Conservation (phyloP, 163 green algal species). For the Scenedesmus sp. region DNA sequence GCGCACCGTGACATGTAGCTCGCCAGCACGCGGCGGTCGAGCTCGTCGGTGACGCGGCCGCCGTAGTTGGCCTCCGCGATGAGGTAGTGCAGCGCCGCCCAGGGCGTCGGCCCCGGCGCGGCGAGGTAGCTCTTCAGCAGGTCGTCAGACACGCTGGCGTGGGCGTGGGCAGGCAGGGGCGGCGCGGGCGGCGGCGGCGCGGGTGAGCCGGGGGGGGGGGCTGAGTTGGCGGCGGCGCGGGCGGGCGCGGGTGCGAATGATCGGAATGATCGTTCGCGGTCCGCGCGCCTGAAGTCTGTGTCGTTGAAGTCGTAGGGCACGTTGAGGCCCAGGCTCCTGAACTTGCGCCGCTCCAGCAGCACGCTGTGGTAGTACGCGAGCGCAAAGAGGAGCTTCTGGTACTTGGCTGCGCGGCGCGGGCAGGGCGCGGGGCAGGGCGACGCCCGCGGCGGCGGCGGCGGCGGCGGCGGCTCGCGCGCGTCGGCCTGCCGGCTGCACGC, state of each 20-base stretch:
- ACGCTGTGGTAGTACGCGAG: conserved; percentile 89
- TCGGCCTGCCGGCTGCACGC: no score
- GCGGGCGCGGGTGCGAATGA: no score
- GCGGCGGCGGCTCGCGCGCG: no score
- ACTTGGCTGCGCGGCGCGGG: conserved; percentile 65
- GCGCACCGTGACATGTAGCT: no score
- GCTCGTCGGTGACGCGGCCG: conserved; percentile 89
- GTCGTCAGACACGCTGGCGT: conserved; percentile 75
- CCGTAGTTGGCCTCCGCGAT: conserved; percentile 92
- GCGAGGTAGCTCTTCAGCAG: conserved; percentile 87
- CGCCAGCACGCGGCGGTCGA: conserved; percentile 77
- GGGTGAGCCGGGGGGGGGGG: no score
- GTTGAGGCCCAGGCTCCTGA: conserved; percentile 88
- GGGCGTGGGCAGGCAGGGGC: no score
- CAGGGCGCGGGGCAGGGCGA: no score
- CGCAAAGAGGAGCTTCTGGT: conserved; percentile 88
- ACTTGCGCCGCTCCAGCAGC: conserved; percentile 88
- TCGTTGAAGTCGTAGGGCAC: conserved; percentile 94
- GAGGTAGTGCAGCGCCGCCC: conserved; percentile 88
- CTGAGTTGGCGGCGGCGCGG: no score
- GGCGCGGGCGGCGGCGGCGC: no score
- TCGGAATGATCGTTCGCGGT: no score
- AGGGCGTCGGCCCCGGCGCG: conserved; percentile 81
- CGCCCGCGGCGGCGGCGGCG: no score
- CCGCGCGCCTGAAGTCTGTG: conserved; percentile 77